Evolutionary conservation across 352 stramenopile species (phyloP).

Genomic region (Globisporangium ultimum): DNA sequence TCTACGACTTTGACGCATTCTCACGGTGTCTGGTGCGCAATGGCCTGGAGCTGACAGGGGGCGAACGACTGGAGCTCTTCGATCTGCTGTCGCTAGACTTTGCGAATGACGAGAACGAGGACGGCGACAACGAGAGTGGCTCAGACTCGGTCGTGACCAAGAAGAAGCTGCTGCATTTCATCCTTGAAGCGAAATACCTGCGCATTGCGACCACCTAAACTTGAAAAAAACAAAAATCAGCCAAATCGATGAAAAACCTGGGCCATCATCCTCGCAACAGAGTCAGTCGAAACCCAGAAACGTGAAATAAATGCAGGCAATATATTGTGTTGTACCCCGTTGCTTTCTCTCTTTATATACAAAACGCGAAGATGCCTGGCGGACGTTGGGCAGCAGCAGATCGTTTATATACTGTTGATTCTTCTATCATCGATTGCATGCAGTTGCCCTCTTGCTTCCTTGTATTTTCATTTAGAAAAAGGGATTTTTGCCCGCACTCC

Average conservation of each 20-base stretch:
- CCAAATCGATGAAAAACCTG: no score
- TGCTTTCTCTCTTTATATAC: not conserved
- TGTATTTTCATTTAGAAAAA: constrained; percentile 32
- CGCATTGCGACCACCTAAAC: not conserved
- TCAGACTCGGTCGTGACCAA: constrained; percentile 16
- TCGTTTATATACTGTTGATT: constrained; percentile 7
- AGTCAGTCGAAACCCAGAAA: no score
- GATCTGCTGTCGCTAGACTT: constrained; percentile 38
- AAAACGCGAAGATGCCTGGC: not conserved
- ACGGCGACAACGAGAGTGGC: no score
- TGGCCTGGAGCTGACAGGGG: constrained; percentile 45
- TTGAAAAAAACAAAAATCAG: constrained; percentile 17
- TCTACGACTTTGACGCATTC: constrained; percentile 45
- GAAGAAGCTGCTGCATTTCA: constrained; percentile 22
- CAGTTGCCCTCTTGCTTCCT: no score
- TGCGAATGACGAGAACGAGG: constrained; percentile 15
- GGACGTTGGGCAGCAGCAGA: not conserved
- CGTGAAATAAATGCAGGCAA: not conserved
- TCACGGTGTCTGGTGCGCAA: constrained; percentile 23
- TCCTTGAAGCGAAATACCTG: constrained; percentile 27
- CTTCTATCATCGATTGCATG: not conserved
- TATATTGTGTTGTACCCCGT: not conserved
- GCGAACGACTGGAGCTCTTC: constrained; percentile 56
- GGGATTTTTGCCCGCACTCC: constrained; percentile 30
- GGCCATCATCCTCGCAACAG: no score